Evolutionary conservation across 2,329 filamentous ascomycete genomes (phyloP).

Genomic region (Microcyclosporella mali): DNA sequence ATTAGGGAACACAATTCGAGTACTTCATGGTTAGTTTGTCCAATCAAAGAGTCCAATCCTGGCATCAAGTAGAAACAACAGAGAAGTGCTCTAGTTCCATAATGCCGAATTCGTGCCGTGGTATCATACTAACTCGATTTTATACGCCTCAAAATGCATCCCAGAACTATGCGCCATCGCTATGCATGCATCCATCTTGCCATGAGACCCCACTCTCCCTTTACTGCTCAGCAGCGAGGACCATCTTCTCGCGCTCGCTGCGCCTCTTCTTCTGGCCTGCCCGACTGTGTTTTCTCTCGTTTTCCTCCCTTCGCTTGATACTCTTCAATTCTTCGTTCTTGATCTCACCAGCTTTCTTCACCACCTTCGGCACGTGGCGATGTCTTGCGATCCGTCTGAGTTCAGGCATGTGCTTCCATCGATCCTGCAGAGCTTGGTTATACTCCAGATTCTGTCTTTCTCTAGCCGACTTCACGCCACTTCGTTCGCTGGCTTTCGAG

Average conservation of each 20-base stretch:
- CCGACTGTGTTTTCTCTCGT: conserved; percentile 83
- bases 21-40: too few species aligned
- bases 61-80: too few species aligned
- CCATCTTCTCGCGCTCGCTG: conserved; percentile 87
- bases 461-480: conserved; percentile 76
- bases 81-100: too few species aligned
- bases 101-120: not conserved
- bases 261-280: conserved; percentile 69
- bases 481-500: conserved; percentile 72
- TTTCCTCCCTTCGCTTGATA: conserved; percentile 88
- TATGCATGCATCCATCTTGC: conserved; percentile 1
- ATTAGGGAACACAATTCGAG: too few species aligned
- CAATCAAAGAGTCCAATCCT: too few species aligned
- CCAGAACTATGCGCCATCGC: conserved; percentile 11
- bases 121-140: not conserved
- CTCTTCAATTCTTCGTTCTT: conserved; percentile 82
- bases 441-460: conserved; percentile 89
- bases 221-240: conserved; percentile 62
- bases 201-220: not conserved
- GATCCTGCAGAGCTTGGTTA: conserved; percentile 72
- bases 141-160: not conserved
- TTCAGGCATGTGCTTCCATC: conserved; percentile 95
- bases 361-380: conserved; percentile 80
- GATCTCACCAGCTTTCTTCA: conserved; percentile 95
- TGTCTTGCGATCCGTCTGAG: conserved; percentile 85